Base-by-base conservation (phyloP, 306 rosid species). In the Cotoneaster glaucophyllus region DNA sequence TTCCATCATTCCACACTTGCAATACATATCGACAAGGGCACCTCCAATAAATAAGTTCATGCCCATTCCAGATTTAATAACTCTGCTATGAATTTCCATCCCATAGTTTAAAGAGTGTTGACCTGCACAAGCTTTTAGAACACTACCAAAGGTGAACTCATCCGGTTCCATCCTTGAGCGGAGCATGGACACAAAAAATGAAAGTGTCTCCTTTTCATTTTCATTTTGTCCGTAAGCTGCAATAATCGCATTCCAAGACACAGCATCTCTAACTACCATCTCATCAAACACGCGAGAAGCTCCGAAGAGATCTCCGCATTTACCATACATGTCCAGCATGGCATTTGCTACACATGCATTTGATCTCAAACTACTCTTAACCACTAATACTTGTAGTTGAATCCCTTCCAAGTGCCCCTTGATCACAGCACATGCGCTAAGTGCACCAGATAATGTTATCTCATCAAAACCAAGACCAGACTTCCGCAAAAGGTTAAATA, bases 201-300 rank as follows among this genome's bases (percentile, higher is more conserved):
- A 79, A 74, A 90, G 92, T 34, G 96, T 90, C 75, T 74, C 82
- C 69, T 45, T 80, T 15, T 84, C 71, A 34, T 69, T 83, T 77
- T 85, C 84, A 61, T 90, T 90, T 85, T 88, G 97, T 79, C 87
- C 91, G 52, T 86, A 80, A 70, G 91, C 96, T 37, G 92, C 86
- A 78, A 92, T 87, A 34, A 92, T 85, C 39, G 93, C 90, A 81
- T 93, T 93, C 98, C 98, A 93, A 62, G 96, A 85, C 71, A 90
- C 93, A 18, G 37, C 37, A 26, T 61, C 66, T 61, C 66, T 61
- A 61, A 7, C 15, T 61, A 61, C 21, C 65, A 61, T 61, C 65
- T 26, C 65, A 26, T 61, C 65, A 61, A 61, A 6, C 65, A 61
- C 5, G 10, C 34, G 1, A 26, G 34, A 61, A 0, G 65, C 65